Percentiles rank a stretch among this genome's conserved stretches.
These are phyloP conservation scores for Styphnolobium japonicum DNA, from an alignment of 306 rosid genomes.

Conservation along the genomic window DNA sequence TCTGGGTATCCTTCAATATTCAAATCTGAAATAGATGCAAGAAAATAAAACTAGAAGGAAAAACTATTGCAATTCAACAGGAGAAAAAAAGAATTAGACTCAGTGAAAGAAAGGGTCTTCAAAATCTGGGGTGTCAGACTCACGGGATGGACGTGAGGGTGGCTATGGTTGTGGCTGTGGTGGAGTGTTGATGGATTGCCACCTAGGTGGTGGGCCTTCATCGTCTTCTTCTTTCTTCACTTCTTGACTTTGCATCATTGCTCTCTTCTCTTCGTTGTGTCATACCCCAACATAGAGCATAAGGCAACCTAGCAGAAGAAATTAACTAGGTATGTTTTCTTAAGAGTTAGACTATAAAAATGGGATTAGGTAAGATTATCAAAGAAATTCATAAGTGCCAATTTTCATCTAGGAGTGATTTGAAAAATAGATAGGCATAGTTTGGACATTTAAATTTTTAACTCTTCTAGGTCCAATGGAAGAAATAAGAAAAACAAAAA, in stretches of 20 bases:
- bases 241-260: constrained; percentile 30
- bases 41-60: background rate
- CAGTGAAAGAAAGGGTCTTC: background rate
- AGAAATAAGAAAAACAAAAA: no score
- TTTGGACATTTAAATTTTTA: no score
- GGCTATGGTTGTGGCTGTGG: constrained; percentile 14
- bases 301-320: no score
- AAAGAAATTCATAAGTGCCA: no score
- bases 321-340: no score
- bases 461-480: no score
- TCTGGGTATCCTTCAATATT: background rate
- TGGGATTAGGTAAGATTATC: no score
- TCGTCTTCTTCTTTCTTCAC: constrained; percentile 47
- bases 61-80: background rate
- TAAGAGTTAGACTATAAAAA: no score
- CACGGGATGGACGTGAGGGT: constrained; percentile 39
- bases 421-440: no score
- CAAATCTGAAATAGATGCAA: background rate
- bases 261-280: no score
- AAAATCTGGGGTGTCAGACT: constrained; percentile 5
- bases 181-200: constrained; percentile 46
- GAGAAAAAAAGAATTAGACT: background rate
- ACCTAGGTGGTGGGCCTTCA: constrained; percentile 77
- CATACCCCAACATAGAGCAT: no score
- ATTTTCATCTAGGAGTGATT: no score